phyloP scores from a whole-genome alignment of 1,139 yeast genomes.

The Suhomyces panamericanus region DNA sequence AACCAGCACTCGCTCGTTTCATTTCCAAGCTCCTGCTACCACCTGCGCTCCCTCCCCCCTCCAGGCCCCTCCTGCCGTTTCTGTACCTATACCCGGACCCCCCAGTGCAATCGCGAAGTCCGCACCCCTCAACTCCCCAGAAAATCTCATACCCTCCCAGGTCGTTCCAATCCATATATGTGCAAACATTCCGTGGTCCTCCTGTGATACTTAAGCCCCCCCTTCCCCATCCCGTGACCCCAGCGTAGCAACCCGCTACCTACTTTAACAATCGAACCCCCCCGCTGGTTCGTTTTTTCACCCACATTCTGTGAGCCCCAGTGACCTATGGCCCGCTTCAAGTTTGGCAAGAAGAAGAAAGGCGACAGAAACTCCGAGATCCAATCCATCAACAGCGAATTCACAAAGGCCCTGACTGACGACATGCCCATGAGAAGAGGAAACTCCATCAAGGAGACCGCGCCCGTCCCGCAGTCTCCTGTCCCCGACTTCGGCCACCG shows the following conservation, averaged over 20 bases:
- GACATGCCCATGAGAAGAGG: slow-evolving; percentile 12
- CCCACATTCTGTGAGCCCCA: slow-evolving; percentile 1
- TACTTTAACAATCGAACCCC: slow-evolving; percentile 1
- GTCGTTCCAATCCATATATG: slow-evolving; percentile 2
- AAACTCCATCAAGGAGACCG: slow-evolving; percentile 8
- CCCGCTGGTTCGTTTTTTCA: background rate
- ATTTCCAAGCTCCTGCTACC: background rate
- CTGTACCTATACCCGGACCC: background rate
- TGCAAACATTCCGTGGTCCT: background rate
- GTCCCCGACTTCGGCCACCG: background rate
- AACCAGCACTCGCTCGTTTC: background rate
- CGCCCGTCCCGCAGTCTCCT: background rate
- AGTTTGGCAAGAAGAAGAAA: slow-evolving; percentile 30
- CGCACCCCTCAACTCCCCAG: slow-evolving; percentile 2
- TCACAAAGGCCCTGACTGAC: slow-evolving; percentile 8
- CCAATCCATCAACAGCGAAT: slow-evolving; percentile 15
- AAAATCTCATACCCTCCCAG: slow-evolving; percentile 3
- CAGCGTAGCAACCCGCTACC: slow-evolving; percentile 1
- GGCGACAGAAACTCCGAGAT: slow-evolving; percentile 10
- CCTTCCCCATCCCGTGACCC: background rate
- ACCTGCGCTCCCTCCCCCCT: background rate
- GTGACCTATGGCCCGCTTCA: slow-evolving; percentile 29
- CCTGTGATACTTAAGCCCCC: background rate
- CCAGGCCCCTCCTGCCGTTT: background rate
- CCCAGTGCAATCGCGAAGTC: background rate